These are phyloP conservation scores for Graphilbum ipis-grandicollis DNA, from an alignment of 2,329 filamentous ascomycete genomes.

Conservation along the genomic window DNA sequence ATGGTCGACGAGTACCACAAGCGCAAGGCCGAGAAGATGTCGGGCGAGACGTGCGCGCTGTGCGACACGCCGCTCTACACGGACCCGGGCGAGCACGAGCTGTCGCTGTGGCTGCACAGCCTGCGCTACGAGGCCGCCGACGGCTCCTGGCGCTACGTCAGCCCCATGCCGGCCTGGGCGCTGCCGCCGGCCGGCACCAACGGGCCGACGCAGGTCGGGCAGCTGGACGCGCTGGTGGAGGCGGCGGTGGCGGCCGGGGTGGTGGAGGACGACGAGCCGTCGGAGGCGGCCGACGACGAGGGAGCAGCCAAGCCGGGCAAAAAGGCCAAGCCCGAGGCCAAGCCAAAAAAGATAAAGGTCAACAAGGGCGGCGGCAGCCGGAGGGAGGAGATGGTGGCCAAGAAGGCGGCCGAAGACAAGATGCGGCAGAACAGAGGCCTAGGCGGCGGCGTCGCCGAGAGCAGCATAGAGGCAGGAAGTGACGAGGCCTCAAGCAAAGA, in stretches of 20 bases:
- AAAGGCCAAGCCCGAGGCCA: background rate
- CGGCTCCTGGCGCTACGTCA: constrained; percentile 76
- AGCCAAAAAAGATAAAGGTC: background rate
- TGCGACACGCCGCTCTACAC: constrained; percentile 85
- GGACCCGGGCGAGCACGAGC: constrained; percentile 76
- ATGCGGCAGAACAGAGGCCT: too few species aligned
- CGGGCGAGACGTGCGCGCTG: constrained; percentile 61
- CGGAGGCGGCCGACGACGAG: background rate
- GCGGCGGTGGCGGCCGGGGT: constrained; percentile 19
- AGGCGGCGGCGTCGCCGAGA: too few species aligned
- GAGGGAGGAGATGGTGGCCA: background rate
- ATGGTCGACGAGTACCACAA: constrained; percentile 85
- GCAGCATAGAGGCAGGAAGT: too few species aligned
- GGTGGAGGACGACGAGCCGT: background rate
- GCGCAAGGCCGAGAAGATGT: constrained; percentile 83
- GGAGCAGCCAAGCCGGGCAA: background rate
- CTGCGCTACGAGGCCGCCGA: constrained; percentile 72
- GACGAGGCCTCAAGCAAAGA: too few species aligned
- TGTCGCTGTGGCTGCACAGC: constrained; percentile 88
- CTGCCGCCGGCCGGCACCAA: constrained; percentile 56
- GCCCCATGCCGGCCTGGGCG: constrained; percentile 72
- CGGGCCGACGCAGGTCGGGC: constrained; percentile 52
- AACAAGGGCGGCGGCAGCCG: background rate
- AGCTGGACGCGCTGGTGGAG: constrained; percentile 39
- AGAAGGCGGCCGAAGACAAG: background rate